Base-by-base conservation (phyloP, 176 grass and related monocot species). In the Phragmites australis region DNA sequence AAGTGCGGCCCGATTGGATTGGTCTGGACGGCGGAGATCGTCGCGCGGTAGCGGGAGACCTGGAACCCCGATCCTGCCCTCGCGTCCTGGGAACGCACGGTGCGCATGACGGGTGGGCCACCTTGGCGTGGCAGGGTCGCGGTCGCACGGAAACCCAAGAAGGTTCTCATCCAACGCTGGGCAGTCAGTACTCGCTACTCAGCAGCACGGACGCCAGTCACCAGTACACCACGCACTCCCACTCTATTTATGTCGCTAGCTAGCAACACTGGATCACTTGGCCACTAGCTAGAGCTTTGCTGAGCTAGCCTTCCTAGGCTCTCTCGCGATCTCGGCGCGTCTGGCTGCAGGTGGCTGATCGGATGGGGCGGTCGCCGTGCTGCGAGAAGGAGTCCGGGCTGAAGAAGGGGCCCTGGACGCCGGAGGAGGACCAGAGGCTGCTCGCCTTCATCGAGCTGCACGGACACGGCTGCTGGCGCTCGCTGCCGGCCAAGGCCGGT, bases 401-500 rank as follows among this genome's bases (percentile, higher is more conserved):
- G 77, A 89, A 89, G 82, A 85, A 85, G 58, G 87, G 87, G 3
- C 87, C 82, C 45, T 89, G 87, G 87, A 89, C 87, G 34, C 48
- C 82, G 65, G 82, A 85, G 72, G 87, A 89, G 82, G 87, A 89
- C 87, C 82, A 89, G 87, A 89, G 82, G 78, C 83, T 86, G 65
- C 84, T 93, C 29, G 73, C 81, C 52, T 89, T 79, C 87, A 84
- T 93, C 73, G 84, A 90, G 23, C 77, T 87, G 68, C 84, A 90
- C 61, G 91, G 87, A 25, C 87, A 93, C 61, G 87, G 91, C 12
- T 90, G 91, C 81, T 93, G 91, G 91, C 87, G 91, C 58, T 89
- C 91, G 68, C 70, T 93, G 73, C 91, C 91, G 6, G 73, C 84
- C 45, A 93, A 90, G 70, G 91, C 91, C 16, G 91, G 91, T 93